Base-by-base conservation (phyloP, 345 rosid genomes). In the Murraya paniculata region DNA sequence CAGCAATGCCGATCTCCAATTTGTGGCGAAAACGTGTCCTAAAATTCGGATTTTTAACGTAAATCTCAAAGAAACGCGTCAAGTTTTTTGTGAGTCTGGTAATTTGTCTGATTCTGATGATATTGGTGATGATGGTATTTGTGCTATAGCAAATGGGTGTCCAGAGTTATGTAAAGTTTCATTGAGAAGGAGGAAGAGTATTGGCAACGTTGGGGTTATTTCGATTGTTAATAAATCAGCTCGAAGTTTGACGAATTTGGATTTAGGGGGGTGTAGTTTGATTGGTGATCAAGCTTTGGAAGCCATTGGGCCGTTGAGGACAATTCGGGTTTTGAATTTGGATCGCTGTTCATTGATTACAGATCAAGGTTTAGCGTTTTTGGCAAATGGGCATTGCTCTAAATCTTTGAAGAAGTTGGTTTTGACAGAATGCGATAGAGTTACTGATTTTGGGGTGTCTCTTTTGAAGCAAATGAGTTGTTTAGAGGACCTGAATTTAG, bases 401-500 rank as follows among this genome's bases (percentile, higher is more conserved):
- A 85, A 72, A 60, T 61, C 89, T 14, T 75, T 82, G 66, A 79
- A 77, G 55, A 87, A 67, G 67, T 64, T 86, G 81, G 79, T 82
- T 71, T 38, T 88, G 18, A 80, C 81, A 2, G 87, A 86, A n/a
- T 86, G 88, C 77, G 86, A 80, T 66, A 67, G 83, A 68, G 65
- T 86, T 13, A 82, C 89, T 0, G 87, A 88, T 79, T 66, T 48
- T 64, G 86, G 91, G 24, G 81, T 84, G 69, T 78, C 82, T 3
- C 58, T 78, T 64, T 77, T 88, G 85, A 77, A 2, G 33, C 68
- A 53, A 66, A 79, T 85, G 71, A 39, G 38, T 66, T 83, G 85
- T n/a, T 83, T 88, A 84, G 89, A 88, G 77, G 88, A 81, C 72
- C 53, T 88, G 83, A 84, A 82, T 68, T 80, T 86, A 11, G 85